These are phyloP conservation scores for Athelia psychrophila DNA, from an alignment of 1,284 basidiomycete species.

Conservation along the genomic window DNA sequence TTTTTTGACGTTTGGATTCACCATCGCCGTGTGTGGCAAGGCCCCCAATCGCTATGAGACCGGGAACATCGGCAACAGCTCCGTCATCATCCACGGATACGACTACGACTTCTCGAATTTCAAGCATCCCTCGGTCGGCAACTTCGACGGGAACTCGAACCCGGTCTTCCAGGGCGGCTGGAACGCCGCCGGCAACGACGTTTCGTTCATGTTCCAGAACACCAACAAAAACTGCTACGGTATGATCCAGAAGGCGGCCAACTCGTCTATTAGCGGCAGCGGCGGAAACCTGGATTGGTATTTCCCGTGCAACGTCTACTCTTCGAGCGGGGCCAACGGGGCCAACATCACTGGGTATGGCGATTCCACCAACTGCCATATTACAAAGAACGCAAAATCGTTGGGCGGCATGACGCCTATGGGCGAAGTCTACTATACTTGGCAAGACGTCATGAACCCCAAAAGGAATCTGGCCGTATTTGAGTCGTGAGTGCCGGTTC, in stretches of 20 bases:
- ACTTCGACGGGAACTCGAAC: conserved; percentile 78
- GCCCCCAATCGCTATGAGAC: conserved; percentile 80
- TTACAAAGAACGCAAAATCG: conserved; percentile 49
- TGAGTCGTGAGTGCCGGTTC: conserved; percentile 65
- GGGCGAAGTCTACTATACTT: conserved; percentile 92
- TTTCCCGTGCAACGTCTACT: conserved; percentile 92
- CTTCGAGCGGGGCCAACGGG: conserved; percentile 64
- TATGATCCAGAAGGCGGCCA: conserved; percentile 70
- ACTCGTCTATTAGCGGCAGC: conserved; percentile 63
- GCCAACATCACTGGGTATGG: conserved; percentile 74
- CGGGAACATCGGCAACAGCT: conserved; percentile 75
- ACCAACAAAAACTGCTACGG: conserved; percentile 81
- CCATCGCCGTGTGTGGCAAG: conserved; percentile 87
- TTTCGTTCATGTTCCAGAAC: conserved; percentile 93
- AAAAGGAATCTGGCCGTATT: conserved; percentile 86
- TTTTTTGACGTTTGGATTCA: conserved; percentile 99
- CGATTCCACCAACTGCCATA: conserved; percentile 70
- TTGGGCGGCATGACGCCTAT: conserved; percentile 50
- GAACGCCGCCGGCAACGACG: conserved; percentile 82
- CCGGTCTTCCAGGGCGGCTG: conserved; percentile 80
- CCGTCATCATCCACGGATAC: conserved; percentile 91
- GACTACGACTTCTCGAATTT: conserved; percentile 91
- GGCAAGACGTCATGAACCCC: conserved; percentile 77
- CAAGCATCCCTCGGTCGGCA: conserved; percentile 70
- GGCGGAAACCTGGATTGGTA: conserved; percentile 77